Percentiles rank a stretch among this genome's conserved stretches.
phyloP scores from a whole-genome alignment of 306 rosid species.

The Cotoneaster glaucophyllus region DNA sequence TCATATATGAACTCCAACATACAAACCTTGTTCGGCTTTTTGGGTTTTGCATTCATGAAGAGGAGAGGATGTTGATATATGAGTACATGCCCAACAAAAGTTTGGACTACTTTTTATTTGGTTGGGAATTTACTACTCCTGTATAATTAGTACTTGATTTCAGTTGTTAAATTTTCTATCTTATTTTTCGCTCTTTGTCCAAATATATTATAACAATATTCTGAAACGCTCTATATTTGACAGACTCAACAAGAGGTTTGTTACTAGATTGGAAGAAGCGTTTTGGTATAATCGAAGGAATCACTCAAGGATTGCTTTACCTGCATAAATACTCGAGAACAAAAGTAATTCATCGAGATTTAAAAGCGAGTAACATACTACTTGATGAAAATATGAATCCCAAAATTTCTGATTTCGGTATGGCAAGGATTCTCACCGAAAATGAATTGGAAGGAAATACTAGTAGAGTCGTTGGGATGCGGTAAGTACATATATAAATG shows the following conservation, averaged over 20 bases:
- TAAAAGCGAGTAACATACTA: slow-evolving; percentile 12
- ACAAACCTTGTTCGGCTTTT: not conserved
- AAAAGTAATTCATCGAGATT: slow-evolving; percentile 5
- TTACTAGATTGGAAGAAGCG: not conserved
- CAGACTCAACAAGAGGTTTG: not conserved
- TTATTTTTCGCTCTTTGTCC: not conserved
- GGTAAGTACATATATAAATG: not conserved
- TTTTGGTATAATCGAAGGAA: not conserved
- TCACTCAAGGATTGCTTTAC: slow-evolving; percentile 13
- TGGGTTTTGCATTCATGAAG: not conserved
- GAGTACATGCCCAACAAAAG: slow-evolving; percentile 10
- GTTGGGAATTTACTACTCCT: not conserved
- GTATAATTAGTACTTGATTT: not conserved
- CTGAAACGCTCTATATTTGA: not conserved
- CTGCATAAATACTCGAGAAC: slow-evolving; percentile 7
- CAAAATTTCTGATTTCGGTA: slow-evolving; percentile 5
- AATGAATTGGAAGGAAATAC: slow-evolving; percentile 10
- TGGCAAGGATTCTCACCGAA: not conserved
- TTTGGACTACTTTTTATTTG: slow-evolving; percentile 2
- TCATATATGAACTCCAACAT: slow-evolving; percentile 5
- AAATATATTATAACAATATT: not conserved
- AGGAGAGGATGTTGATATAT: slow-evolving; percentile 8
- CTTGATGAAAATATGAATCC: slow-evolving; percentile 10
- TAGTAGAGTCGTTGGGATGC: slow-evolving; percentile 4
- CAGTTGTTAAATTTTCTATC: not conserved